Conservation (phyloP, 2,329 filamentous ascomycete species). For the Fusarium sacchari region DNA sequence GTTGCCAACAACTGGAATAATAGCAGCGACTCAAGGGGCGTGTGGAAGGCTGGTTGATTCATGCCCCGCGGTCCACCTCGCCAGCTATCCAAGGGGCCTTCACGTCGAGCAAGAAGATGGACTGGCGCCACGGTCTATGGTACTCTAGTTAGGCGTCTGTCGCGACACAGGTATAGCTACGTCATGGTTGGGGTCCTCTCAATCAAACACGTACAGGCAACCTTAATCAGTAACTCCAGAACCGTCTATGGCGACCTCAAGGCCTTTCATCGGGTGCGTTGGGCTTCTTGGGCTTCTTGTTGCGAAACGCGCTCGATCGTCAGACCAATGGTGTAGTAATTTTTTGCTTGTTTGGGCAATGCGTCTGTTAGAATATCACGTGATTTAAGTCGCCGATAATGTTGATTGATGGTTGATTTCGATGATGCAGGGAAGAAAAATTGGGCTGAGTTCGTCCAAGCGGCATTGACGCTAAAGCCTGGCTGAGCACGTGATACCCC, state of each 20-base stretch:
- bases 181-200: conserved; percentile 41
- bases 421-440: conserved; percentile 47
- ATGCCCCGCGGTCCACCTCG: conserved; percentile 66
- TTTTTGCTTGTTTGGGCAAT: conserved; percentile 40
- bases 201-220: conserved; percentile 47
- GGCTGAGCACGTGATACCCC: conserved; percentile 46
- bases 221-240: conserved; percentile 45
- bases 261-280: conserved; percentile 45
- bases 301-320: conserved; percentile 36
- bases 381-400: conserved; percentile 39
- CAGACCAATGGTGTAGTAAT: conserved; percentile 38
- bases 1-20: conserved; percentile 82
- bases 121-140: conserved; percentile 64
- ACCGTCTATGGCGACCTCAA: conserved; percentile 40
- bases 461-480: conserved; percentile 36
- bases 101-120: conserved; percentile 62
- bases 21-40: conserved; percentile 85
- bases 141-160: conserved; percentile 38
- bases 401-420: conserved; percentile 36
- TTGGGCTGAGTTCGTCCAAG: conserved; percentile 31
- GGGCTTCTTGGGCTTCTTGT: conserved; percentile 36
- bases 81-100: conserved; percentile 65
- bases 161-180: conserved; percentile 37
- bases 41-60: conserved; percentile 73
- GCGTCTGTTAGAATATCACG: conserved; percentile 46